These are phyloP conservation scores for Phytophthora sp. DNA, from an alignment of 352 stramenopile genomes.

Conservation along the genomic window DNA sequence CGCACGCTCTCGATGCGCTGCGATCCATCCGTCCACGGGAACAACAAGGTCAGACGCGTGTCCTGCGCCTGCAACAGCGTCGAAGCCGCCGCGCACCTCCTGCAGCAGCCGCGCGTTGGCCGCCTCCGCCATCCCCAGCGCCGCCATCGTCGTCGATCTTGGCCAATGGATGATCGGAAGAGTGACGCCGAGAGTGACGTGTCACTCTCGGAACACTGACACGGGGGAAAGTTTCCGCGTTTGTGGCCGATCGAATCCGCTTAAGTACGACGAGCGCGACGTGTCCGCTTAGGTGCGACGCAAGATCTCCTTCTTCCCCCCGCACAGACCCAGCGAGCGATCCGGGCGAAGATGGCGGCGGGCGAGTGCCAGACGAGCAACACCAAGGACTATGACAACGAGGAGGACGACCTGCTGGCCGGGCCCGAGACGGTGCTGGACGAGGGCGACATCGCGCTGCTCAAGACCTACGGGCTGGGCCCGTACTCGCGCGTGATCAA, in stretches of 20 bases:
- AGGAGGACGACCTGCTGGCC: conserved; percentile 88
- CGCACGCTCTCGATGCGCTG: conserved; percentile 66
- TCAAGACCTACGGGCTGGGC: conserved; percentile 99
- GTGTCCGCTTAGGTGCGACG: too few relatives aligned
- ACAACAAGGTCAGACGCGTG: not conserved
- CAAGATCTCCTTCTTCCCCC: conserved; percentile 4
- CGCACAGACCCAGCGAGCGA: not conserved
- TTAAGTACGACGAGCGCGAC: too few relatives aligned
- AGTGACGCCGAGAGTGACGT: too few relatives aligned
- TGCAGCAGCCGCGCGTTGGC: conserved; percentile 65
- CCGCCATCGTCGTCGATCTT: conserved; percentile 24
- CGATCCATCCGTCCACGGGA: not conserved
- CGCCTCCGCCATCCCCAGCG: conserved; percentile 43
- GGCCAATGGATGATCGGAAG: too few relatives aligned
- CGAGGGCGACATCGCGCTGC: conserved; percentile 97
- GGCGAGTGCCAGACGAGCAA: conserved; percentile 98
- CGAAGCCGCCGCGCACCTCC: conserved; percentile 59
- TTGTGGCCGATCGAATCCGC: too few relatives aligned
- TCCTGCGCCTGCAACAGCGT: too few relatives aligned
- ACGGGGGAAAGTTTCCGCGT: too few relatives aligned
- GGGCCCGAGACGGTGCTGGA: conserved; percentile 84
- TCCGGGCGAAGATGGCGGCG: conserved; percentile 28
- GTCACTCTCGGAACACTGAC: too few relatives aligned
- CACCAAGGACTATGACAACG: conserved; percentile 95
- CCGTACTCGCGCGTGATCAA: conserved; percentile 98